phyloP scores from a whole-genome alignment of 2,329 filamentous ascomycete genomes.

The Penicillium vulpinum region DNA sequence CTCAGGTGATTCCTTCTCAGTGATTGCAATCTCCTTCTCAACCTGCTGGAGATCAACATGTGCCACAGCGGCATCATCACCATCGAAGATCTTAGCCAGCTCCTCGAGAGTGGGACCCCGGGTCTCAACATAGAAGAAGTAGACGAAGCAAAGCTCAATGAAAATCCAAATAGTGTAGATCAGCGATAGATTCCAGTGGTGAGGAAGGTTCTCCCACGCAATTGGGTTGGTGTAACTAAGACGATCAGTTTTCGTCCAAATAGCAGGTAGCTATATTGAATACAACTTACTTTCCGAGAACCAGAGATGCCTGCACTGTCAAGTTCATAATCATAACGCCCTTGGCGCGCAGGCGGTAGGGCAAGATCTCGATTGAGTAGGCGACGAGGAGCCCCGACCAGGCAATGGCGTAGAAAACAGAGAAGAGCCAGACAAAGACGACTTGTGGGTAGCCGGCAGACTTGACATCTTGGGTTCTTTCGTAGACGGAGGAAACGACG shows the following conservation, averaged over 20 bases:
- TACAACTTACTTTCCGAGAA: constrained; percentile 58
- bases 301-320: constrained; percentile 59
- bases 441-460: constrained; percentile 20
- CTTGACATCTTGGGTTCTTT: constrained; percentile 33
- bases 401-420: constrained; percentile 33
- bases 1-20: background rate
- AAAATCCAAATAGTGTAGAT: constrained; percentile 35
- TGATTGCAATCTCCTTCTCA: constrained; percentile 22
- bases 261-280: no score
- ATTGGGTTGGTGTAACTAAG: constrained; percentile 28
- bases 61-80: constrained; percentile 53
- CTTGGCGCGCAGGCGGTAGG: constrained; percentile 41
- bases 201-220: constrained; percentile 23
- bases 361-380: constrained; percentile 34
- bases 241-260: background rate
- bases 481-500: constrained; percentile 49
- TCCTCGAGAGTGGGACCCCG: constrained; percentile 70
- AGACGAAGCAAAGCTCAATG: constrained; percentile 35
- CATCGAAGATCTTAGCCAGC: constrained; percentile 70
- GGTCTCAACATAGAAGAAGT: constrained; percentile 58
- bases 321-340: constrained; percentile 44
- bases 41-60: constrained; percentile 55
- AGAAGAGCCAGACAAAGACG: constrained; percentile 29
- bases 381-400: constrained; percentile 30
- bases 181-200: constrained; percentile 27